Base-by-base conservation (phyloP, 768 basidiomycete species). In the Lactarius sanguifluus region DNA sequence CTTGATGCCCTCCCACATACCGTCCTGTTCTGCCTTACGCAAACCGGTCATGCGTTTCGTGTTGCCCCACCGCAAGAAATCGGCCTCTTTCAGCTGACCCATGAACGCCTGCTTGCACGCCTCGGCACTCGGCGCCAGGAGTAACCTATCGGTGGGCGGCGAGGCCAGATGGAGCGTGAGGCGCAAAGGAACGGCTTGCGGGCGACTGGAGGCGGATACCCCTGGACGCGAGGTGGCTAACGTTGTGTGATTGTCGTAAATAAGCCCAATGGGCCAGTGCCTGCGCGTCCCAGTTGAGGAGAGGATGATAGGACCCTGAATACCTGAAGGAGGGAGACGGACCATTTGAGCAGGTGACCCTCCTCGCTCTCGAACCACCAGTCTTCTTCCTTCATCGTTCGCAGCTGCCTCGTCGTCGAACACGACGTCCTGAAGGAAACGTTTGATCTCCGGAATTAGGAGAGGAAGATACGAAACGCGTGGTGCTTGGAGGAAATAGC, bases 351-450 rank as follows among this genome's bases (percentile, higher is more conserved):
- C 58, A 91, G 74, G 7, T 82, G 85, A 36, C 92, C 92, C 70
- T 87, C 90, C 61, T 91, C 90, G 68, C 88, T 90, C 77, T 97
- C 94, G 76, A 99, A 97, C 97, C 96, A 98, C 92, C 96, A 94
- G 61, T 96, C 91, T 64, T 92, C 91, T 70, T 95, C 92, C 73
- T 90, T 91, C 66, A 96, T 77, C 12, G 81, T 72, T 67, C 87
- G 88, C 5, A n/a, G 87, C 86, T 36, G 89, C 88, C 41, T 85
- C 82, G 72, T 96, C 94, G 73, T 97, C 94, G 72, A 98, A 89
- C 15, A 96, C 92, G 62, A 98, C 87, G 70, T 97, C 92, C 81
- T 92, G 88, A 68, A 98, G 82, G 77, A 94, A 94, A 71, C 88
- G 84, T 65, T 89, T 85, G 65, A 99, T 85, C 73, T 97, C 94